A percentile compares a stretch with the other conserved stretches of the same genome.
These are phyloP conservation scores for Starmerella stigmatis DNA, from an alignment of 805 yeast genomes.

Conservation along the genomic window DNA sequence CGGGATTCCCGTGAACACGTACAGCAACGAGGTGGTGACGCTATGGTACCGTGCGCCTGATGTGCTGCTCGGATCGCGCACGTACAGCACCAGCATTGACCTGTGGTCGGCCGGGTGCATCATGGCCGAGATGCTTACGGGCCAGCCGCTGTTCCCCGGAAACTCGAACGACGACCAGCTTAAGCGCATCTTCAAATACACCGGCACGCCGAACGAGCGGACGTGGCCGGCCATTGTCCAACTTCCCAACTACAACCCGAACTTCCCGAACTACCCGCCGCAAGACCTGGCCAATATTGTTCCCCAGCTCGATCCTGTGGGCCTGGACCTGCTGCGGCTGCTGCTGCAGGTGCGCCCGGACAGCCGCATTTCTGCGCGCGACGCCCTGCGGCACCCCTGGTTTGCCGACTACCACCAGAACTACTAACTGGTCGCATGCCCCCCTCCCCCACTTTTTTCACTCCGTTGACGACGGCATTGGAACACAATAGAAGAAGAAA, in stretches of 20 bases:
- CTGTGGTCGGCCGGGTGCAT: constrained; percentile 99
- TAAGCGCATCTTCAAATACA: constrained; percentile 75
- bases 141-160: constrained; percentile 93
- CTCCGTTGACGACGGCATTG: too few species aligned
- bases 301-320: constrained; percentile 60
- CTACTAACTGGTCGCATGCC: too few species aligned
- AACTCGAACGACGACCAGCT: constrained; percentile 93
- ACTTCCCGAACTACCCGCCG: constrained; percentile 76
- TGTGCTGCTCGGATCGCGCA: constrained; percentile 85
- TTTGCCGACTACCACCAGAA: constrained; percentile 47
- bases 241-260: constrained; percentile 71
- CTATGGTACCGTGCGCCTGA: constrained; percentile 98
- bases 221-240: constrained; percentile 93
- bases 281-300: constrained; percentile 68
- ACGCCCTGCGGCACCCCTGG: constrained; percentile 60
- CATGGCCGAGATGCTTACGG: constrained; percentile 97
- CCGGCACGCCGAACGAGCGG: constrained; percentile 94
- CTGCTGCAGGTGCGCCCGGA: constrained; percentile 46
- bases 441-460: too few species aligned
- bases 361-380: constrained; percentile 41
- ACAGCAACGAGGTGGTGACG: constrained; percentile 94
- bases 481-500: too few species aligned
- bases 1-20: constrained; percentile 95
- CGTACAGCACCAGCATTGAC: constrained; percentile 92
- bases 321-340: constrained; percentile 53